Evolutionary conservation across 2,329 filamentous ascomycete genomes (phyloP).

Genomic region (Raffaelea ambrosiae): DNA sequence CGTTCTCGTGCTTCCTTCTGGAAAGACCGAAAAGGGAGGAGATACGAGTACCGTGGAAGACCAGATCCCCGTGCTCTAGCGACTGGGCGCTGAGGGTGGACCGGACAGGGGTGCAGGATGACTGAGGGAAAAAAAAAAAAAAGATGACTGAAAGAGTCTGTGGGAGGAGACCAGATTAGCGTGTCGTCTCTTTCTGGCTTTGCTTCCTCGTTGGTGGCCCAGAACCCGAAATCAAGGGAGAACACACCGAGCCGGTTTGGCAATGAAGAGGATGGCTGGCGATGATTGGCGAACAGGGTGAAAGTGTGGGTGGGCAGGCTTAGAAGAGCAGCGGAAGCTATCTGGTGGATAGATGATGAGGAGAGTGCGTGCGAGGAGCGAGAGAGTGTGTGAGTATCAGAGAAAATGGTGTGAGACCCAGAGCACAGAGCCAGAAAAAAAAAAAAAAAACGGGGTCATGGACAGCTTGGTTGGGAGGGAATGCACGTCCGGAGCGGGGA

Average conservation of each 20-base stretch:
- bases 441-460: not conserved
- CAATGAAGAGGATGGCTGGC: conserved; percentile 9
- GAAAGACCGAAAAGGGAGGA: no score
- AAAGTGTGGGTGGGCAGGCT: not conserved
- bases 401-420: not conserved
- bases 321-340: not conserved
- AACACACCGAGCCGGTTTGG: conserved; percentile 5
- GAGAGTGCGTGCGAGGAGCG: no score
- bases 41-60: no score
- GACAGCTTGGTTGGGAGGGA: conserved; percentile 3
- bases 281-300: conserved; percentile 6
- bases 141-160: not conserved
- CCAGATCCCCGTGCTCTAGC: no score
- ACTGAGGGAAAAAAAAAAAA: not conserved
- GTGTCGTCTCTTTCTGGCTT: no score
- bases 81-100: no score
- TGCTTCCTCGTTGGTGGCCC: not conserved
- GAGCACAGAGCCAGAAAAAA: not conserved
- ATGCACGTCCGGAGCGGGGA: not conserved
- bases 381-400: not conserved
- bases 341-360: no score
- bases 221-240: conserved; percentile 10
- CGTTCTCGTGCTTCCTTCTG: no score
- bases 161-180: no score
- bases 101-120: not conserved